Evolutionary conservation across 345 rosid species (phyloP).

Genomic region (Salix viminalis): DNA sequence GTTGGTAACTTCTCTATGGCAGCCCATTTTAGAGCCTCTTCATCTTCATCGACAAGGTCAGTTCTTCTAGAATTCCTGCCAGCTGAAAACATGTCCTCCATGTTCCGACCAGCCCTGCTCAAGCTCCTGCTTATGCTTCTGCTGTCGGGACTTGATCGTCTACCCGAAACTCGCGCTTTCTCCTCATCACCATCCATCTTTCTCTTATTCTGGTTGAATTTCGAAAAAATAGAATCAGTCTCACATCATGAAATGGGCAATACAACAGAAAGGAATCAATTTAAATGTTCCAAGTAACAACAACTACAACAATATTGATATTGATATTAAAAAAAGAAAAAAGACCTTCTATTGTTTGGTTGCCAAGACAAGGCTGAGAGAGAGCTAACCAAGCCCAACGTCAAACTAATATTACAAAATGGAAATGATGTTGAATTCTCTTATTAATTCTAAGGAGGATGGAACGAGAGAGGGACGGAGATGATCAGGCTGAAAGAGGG

Average conservation of each 20-base stretch:
- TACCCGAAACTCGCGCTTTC: conserved; percentile 23
- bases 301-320: not conserved
- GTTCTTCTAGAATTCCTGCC: conserved; percentile 47
- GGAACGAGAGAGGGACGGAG: not conserved
- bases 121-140: conserved; percentile 51
- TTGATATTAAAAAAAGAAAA: not conserved
- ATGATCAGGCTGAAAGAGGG: not conserved
- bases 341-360: not conserved
- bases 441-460: not conserved
- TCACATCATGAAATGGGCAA: not conserved
- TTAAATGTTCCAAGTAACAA: not conserved
- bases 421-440: not conserved
- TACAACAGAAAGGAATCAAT: not conserved
- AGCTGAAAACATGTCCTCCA: conserved; percentile 58
- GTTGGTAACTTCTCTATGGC: conserved; percentile 91
- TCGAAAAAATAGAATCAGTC: not conserved
- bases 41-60: conserved; percentile 56
- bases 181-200: conserved; percentile 35
- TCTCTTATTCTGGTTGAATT: not conserved
- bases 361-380: not conserved
- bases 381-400: not conserved
- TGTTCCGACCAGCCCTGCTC: conserved; percentile 54
- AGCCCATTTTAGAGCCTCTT: conserved; percentile 95
- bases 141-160: conserved; percentile 14
- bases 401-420: not conserved